These are phyloP conservation scores for Cystobasidium tubakii DNA, from an alignment of 768 basidiomycete genomes.

Conservation along the genomic window DNA sequence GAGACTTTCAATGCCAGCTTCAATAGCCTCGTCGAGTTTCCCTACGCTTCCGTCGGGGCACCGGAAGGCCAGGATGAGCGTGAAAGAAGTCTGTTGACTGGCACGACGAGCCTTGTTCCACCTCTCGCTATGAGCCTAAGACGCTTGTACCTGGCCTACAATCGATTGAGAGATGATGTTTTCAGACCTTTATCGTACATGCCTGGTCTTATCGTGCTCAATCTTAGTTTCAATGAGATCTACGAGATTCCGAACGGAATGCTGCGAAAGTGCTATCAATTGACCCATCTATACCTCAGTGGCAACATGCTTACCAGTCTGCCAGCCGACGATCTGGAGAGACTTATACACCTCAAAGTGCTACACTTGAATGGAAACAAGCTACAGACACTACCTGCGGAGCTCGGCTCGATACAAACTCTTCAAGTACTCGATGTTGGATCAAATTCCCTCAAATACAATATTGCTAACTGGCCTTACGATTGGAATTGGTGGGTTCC, in stretches of 20 bases:
- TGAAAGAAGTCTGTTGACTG: conserved; percentile 53
- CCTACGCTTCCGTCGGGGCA: conserved; percentile 53
- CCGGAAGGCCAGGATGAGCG: conserved; percentile 35
- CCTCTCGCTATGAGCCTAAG: conserved; percentile 68
- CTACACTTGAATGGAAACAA: conserved; percentile 91
- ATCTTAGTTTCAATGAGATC: conserved; percentile 90
- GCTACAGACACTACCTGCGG: conserved; percentile 83
- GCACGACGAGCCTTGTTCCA: conserved; percentile 44
- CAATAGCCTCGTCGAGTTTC: conserved; percentile 71
- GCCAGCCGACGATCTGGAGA: conserved; percentile 79
- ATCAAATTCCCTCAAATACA: conserved; percentile 88
- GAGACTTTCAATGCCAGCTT: conserved; percentile 75
- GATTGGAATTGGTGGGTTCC: conserved; percentile 91
- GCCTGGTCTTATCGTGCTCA: conserved; percentile 71
- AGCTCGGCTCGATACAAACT: conserved; percentile 72
- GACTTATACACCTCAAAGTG: conserved; percentile 62
- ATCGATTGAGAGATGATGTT: conserved; percentile 71
- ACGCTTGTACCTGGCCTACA: conserved; percentile 81
- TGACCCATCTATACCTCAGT: conserved; percentile 85
- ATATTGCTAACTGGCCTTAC: conserved; percentile 95
- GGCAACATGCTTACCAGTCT: conserved; percentile 89
- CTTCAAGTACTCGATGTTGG: conserved; percentile 83
- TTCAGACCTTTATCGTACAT: conserved; percentile 69
- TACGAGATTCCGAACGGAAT: conserved; percentile 76
- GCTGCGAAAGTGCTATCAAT: conserved; percentile 61